Base-by-base conservation (phyloP, 192 early-diverging fungal genomes). In the Borealophlyctis nickersoniae region DNA sequence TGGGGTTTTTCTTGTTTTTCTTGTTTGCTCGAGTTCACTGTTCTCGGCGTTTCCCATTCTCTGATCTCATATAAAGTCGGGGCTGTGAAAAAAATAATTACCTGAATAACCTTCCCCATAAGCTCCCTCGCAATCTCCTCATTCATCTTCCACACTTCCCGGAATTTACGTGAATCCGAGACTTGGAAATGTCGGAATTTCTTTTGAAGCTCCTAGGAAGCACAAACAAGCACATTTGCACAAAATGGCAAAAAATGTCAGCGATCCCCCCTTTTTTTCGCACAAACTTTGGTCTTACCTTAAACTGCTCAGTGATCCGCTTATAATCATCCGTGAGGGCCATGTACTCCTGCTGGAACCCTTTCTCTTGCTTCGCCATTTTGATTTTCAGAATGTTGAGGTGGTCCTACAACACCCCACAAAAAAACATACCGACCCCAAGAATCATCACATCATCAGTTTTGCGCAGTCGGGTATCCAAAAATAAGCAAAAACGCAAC, bases 151-250 rank as follows among this genome's bases (percentile, higher is more conserved):
- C 81, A 83, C 27, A 85, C 69, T 48, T 85, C 75, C 3, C 69
- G 56, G 62, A 68, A 83, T 36, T 77, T 79, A 32, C 66, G 63
- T n/a, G 61, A 53, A 58, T 85, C 81, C 24, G 73, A 49, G 16
- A 78, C 28, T 52, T 81, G 77, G 49, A 85, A 85, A 50, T 83
- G 81, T 24, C 75, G 58, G 58, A 81, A 85, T 63, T 85, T 85
- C 48, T 85, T 85, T 69, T 84, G 81, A 23, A 85, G 66, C 50
- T 83, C 83, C 71, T 76, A 48, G 22, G 33, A 14, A 30, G n/a
- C n/a, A n/a, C n/a, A n/a, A n/a, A n/a, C n/a, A n/a, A n/a, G 16
- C 27, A 27, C 27, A 23, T 19, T 54, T 5, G 11, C 9, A 11
- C 11, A n/a, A 48, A 13, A 22, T 13, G 24, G 24, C 11, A 11